Evolutionary conservation across 257 asterid species (phyloP), one percentile per base, ranked within the genome.

Genomic region (Nicotiana benthamiana): DNA sequence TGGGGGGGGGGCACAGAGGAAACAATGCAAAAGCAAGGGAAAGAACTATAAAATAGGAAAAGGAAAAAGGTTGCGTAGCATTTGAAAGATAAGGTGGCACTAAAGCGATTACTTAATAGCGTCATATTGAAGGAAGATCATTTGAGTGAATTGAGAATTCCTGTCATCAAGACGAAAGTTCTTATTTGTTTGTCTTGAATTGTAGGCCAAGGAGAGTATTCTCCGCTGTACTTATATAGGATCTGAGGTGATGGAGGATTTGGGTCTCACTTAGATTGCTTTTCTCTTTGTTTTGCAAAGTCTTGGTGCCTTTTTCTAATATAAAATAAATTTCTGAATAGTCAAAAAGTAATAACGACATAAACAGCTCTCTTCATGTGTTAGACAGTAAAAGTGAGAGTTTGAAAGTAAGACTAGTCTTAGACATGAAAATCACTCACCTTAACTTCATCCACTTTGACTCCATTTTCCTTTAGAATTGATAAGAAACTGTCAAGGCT

Each of bases 401-500:
- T 15, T 56, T 12, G 30, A 18, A 60, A 57, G 12, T 9, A 40
- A 9, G 12, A 9, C 48, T 40, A 40, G 12, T 26, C 27, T 26
- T 26, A 26, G 5, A 80, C 66, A 13, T 72, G 78, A 27, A 80
- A 64, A 62, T 68, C 72, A 53, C 80, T 72, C 90, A 95, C 99
- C 97, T 91, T 90, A 32, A 93, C 90, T 82, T 80, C 80, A 65
- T 87, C 91, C 77, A 89, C 87, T 82, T 93, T 81, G 79, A 93
- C 94, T 75, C 99, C 97, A 22, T 91, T 86, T 80, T 89, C 96
- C 86, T 86, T 79, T 86, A 95, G 93, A 85, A 87, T 85, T 67
- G 90, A 89, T 81, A 91, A 43, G 84, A 93, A 92, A 83, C 82
- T 79, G 75, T 88, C 90, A 16, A 94, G 93, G 87, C 92, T 88